phyloP scores from a whole-genome alignment of 73 alveolate species.

The Uronychia setigera region DNA sequence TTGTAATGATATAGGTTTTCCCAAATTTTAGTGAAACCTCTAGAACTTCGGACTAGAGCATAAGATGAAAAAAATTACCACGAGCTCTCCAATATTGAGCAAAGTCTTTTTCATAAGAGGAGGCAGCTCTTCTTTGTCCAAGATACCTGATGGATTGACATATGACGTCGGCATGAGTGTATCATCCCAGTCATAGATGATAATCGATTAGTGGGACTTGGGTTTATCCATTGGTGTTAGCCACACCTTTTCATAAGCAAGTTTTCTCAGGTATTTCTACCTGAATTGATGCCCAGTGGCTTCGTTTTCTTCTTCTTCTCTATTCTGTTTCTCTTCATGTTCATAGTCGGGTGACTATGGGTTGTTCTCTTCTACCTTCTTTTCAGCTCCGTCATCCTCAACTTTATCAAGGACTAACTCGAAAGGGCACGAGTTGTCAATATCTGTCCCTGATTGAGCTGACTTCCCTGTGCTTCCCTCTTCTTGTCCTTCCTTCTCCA shows the following conservation, averaged over 20 bases:
- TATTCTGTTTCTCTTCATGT: too few species aligned
- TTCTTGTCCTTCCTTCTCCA: too few species aligned
- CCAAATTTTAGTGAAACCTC: slow-evolving; percentile 46
- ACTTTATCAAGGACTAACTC: background rate
- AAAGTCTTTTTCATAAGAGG: slow-evolving; percentile 1
- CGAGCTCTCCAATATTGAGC: slow-evolving; percentile 6
- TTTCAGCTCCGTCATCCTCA: background rate
- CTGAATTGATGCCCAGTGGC: background rate
- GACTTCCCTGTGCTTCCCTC: background rate
- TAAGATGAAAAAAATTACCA: background rate
- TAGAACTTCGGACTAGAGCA: background rate
- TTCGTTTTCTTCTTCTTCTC: background rate
- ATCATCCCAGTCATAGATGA: slow-evolving; percentile 99
- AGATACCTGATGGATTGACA: slow-evolving; percentile 79
- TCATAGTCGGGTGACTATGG: too few species aligned
- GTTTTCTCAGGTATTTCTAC: background rate
- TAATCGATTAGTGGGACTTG: slow-evolving; percentile 66
- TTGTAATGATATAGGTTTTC: slow-evolving; percentile 93
- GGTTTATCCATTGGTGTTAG: slow-evolving; percentile 75
- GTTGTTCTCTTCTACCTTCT: background rate
- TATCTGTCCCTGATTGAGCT: too few species aligned
- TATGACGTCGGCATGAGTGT: slow-evolving; percentile 97
- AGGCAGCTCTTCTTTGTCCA: slow-evolving; percentile 48
- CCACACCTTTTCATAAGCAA: slow-evolving; percentile 70
- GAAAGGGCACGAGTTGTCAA: background rate